These are phyloP conservation scores for Crinitomyces ghanaensis DNA, from an alignment of 805 yeast genomes.

Conservation along the genomic window DNA sequence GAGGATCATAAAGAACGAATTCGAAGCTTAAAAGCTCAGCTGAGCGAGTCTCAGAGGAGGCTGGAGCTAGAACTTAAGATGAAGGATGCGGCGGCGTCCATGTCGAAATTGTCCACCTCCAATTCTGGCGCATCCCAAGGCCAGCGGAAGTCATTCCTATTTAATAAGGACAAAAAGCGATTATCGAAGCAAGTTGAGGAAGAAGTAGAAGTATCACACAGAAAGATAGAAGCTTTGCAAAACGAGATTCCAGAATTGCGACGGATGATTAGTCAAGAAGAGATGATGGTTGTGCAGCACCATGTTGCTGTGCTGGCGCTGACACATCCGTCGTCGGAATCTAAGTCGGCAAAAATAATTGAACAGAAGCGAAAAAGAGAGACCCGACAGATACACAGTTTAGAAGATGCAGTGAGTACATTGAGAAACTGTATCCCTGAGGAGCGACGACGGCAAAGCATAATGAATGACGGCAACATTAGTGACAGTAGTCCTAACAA, in stretches of 20 bases:
- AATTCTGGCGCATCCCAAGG: slow-evolving; percentile 4
- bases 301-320: slow-evolving; percentile 16
- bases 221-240: slow-evolving; percentile 11
- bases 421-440: too few relatives aligned
- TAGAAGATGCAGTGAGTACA: too few relatives aligned
- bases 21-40: slow-evolving; percentile 9
- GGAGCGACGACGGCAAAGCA: too few relatives aligned
- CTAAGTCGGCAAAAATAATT: slow-evolving; percentile 10
- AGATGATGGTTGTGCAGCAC: slow-evolving; percentile 12
- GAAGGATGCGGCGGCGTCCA: slow-evolving; percentile 18
- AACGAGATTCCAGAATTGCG: slow-evolving; percentile 9
- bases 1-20: slow-evolving; percentile 15
- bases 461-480: too few relatives aligned
- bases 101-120: slow-evolving; percentile 11
- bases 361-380: too few relatives aligned
- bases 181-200: slow-evolving; percentile 18
- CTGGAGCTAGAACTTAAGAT: slow-evolving; percentile 17
- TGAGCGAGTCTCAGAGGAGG: slow-evolving; percentile 13
- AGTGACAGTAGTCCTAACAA: too few relatives aligned
- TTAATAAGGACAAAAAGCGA: slow-evolving; percentile 13
- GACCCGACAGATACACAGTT: too few relatives aligned
- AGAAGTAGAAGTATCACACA: slow-evolving; percentile 15
- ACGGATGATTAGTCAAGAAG: slow-evolving; percentile 9
- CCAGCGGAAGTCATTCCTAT: slow-evolving; percentile 7
- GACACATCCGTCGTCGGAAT: slow-evolving; percentile 16